A percentile compares a stretch with the other conserved stretches of the same genome.
phyloP scores from a whole-genome alignment of 2,329 filamentous ascomycete species.

The Talaromyces sp. region DNA sequence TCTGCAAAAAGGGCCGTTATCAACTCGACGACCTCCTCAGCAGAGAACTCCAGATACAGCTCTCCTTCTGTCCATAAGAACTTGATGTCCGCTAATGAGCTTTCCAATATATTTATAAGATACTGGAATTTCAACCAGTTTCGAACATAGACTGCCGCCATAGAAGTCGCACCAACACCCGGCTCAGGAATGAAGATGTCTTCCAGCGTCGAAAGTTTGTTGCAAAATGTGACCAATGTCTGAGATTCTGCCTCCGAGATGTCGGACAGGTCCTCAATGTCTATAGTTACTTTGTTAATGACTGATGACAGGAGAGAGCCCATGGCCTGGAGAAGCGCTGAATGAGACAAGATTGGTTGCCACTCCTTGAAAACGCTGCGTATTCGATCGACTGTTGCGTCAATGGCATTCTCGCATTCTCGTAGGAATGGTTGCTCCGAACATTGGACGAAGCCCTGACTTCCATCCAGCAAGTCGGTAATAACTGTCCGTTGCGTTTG shows the following conservation, averaged over 20 bases:
- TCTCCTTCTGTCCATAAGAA: constrained; percentile 65
- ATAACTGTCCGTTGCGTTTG: constrained; percentile 62
- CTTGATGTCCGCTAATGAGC: constrained; percentile 62
- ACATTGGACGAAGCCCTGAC: constrained; percentile 60
- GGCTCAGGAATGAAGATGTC: constrained; percentile 54
- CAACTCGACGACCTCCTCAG: constrained; percentile 61
- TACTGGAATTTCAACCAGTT: constrained; percentile 66
- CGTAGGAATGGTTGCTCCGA: constrained; percentile 57
- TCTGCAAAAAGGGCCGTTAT: constrained; percentile 64
- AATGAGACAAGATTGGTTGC: constrained; percentile 57
- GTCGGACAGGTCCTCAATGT: constrained; percentile 61
- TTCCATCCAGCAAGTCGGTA: constrained; percentile 60
- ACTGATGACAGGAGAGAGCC: constrained; percentile 58
- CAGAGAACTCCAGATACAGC: constrained; percentile 59
- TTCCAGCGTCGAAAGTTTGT: constrained; percentile 53
- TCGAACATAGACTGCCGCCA: constrained; percentile 60
- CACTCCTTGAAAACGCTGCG: constrained; percentile 56
- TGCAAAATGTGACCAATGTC: constrained; percentile 57
- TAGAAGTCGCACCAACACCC: constrained; percentile 40
- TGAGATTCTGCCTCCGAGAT: constrained; percentile 63
- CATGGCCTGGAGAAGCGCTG: constrained; percentile 59
- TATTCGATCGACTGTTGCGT: constrained; percentile 57
- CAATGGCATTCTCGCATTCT: constrained; percentile 60
- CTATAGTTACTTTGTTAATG: constrained; percentile 58
- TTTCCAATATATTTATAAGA: constrained; percentile 60